Evolutionary conservation across 345 rosid species (phyloP), one percentile per base, ranked within the genome.

Genomic region (Eucalyptus viminalis): DNA sequence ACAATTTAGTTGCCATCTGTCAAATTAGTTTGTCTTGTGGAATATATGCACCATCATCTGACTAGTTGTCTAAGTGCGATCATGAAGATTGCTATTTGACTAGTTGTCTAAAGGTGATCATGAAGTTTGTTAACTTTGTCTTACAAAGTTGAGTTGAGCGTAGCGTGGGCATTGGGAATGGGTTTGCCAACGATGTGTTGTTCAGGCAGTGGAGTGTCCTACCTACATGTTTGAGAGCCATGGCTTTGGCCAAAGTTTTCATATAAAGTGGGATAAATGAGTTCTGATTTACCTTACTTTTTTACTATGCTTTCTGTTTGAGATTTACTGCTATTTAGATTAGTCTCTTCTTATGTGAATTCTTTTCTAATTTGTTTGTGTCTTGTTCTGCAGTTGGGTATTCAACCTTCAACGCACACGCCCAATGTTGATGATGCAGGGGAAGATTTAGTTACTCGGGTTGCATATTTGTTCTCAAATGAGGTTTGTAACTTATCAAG

Each of bases 341-440:
- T 17, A 54, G 45, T 69, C 47, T 56, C 62, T 92, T 47, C 25
- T 50, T 76, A 72, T 27, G 50, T 50, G 67, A 67, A 13, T 56
- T 62, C 51, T 24, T 87, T 16, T 51, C 53, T 62, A 56, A 19
- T 51, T 89, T 56, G 56, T 69, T 87, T 58, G 34, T 69, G 87
- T 44, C 90, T 86, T 58, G 27, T 90, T 89, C 87, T 92, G 92
- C 98, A 97, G 99, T 95, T 97, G 89, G 97, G 97, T 49, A 92
- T 95, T 88, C 54, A 87, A 80, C 93, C 94, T 89, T 89, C 89
- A 80, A 88, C 29, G 86, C 92, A 93, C 93, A 92, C 86, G 89
- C 93, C 94, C 89, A 92, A 97, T 58, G 93, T 90, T 81, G 92
- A 92, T 92, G 96, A 97, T 89, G 96, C 96, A 58, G 93, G 92